Evolutionary conservation across 2,329 filamentous ascomycete species (phyloP).

Genomic region (Ceratocystis cacaofunesta): DNA sequence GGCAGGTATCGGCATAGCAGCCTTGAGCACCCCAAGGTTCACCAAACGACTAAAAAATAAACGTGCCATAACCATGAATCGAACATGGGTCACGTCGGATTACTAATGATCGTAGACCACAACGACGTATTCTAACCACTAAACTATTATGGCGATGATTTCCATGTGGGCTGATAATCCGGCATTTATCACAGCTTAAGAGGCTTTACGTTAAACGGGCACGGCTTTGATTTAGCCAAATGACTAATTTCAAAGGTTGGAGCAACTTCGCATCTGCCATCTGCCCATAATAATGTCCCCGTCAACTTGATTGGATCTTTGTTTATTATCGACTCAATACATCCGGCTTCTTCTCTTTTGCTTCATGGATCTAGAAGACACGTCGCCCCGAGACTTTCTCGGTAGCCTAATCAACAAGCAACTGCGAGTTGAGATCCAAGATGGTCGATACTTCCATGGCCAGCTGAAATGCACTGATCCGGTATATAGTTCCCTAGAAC

Average conservation of each 20-base stretch:
- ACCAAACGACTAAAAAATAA: not conserved
- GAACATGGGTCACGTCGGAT: conserved; percentile 17
- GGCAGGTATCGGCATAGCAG: too few species aligned
- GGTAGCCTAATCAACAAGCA: conserved; percentile 54
- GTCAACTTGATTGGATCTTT: too few species aligned
- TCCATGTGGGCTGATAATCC: not conserved
- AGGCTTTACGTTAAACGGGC: rapidly evolving
- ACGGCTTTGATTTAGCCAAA: not conserved
- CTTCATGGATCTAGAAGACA: not conserved
- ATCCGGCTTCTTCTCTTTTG: not conserved
- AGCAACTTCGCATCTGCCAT: not conserved
- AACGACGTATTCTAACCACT: conserved; percentile 17
- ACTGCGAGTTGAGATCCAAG: conserved; percentile 63
- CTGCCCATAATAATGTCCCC: not conserved
- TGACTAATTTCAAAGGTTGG: not conserved
- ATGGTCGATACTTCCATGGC: conserved; percentile 78
- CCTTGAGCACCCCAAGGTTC: too few species aligned
- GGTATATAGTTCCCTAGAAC: conserved; percentile 32
- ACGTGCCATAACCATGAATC: conserved; percentile 17
- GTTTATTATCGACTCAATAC: not conserved
- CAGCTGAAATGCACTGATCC: conserved; percentile 90
- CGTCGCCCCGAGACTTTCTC: conserved; percentile 9
- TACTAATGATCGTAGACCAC: conserved; percentile 2
- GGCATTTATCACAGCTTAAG: not conserved
- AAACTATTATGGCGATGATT: conserved; percentile 15